Evolutionary conservation across 371 early-diverging fungal genomes (phyloP).

Genomic region (Circinella minor): DNA sequence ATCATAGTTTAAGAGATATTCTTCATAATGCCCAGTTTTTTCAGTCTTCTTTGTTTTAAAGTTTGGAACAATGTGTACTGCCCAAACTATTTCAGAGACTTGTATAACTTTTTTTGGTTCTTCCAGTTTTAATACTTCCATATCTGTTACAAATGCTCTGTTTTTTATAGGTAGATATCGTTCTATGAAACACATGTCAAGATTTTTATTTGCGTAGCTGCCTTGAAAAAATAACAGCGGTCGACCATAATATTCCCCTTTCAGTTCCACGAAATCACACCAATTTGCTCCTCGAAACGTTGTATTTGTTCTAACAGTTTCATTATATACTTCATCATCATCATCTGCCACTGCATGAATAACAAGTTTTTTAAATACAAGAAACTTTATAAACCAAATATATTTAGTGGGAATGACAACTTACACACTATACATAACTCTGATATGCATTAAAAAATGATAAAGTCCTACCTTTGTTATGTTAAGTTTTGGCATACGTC

Average conservation of each 20-base stretch:
- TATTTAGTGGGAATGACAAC: too few relatives aligned
- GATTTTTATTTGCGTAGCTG: neutral
- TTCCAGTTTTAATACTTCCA: neutral
- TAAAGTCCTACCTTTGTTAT: too few relatives aligned
- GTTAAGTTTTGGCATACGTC: too few relatives aligned
- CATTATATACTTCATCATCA: neutral
- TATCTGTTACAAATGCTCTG: neutral
- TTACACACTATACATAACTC: too few relatives aligned
- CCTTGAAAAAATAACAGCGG: neutral
- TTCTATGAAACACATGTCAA: neutral
- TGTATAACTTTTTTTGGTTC: neutral
- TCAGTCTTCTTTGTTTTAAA: neutral
- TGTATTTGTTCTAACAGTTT: neutral
- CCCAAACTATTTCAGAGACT: neutral
- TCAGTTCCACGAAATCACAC: neutral
- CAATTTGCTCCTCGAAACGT: neutral
- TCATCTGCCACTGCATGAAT: neutral
- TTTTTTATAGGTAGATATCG: neutral
- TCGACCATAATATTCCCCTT: neutral
- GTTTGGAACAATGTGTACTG: conserved; percentile 1
- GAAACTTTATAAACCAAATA: neutral
- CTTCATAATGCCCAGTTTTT: neutral
- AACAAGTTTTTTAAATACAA: neutral
- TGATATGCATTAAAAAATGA: neutral
- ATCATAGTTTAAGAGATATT: neutral